Conservation (phyloP, 148 eudicot genomes). For the Diospyros kaki region DNA sequence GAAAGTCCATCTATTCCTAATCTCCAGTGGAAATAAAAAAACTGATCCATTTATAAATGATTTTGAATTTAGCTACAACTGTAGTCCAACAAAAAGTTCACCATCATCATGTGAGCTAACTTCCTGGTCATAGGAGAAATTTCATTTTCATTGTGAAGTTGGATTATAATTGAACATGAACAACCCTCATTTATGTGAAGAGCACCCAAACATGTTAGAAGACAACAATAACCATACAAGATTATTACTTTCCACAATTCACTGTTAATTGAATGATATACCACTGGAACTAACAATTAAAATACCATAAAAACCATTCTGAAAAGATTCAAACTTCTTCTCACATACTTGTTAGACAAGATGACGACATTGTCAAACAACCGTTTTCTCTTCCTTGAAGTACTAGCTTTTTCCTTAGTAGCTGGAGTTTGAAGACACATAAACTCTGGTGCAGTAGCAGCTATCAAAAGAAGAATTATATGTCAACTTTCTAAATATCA, state of each 20-base stretch:
- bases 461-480: slow-evolving; percentile 27
- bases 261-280: neutral
- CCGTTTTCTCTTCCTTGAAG: slow-evolving; percentile 55
- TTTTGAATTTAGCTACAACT: no score
- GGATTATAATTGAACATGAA: neutral
- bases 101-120: no score
- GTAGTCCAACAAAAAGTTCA: no score
- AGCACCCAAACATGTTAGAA: neutral
- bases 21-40: no score
- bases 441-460: slow-evolving; percentile 32
- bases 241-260: neutral
- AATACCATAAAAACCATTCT: neutral
- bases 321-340: neutral
- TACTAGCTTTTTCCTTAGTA: slow-evolving; percentile 38
- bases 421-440: slow-evolving; percentile 65
- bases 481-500: neutral
- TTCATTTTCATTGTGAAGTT: no score
- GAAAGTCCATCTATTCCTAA: no score
- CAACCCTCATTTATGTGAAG: neutral
- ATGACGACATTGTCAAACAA: slow-evolving; percentile 35
- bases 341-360: slow-evolving; percentile 56
- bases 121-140: no score
- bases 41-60: no score
- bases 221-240: no score
- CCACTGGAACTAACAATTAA: neutral